Percentiles rank a stretch among this genome's conserved stretches.
These are phyloP conservation scores for Alternaria gaisen DNA, from an alignment of 2,329 filamentous ascomycete genomes.

Conservation along the genomic window DNA sequence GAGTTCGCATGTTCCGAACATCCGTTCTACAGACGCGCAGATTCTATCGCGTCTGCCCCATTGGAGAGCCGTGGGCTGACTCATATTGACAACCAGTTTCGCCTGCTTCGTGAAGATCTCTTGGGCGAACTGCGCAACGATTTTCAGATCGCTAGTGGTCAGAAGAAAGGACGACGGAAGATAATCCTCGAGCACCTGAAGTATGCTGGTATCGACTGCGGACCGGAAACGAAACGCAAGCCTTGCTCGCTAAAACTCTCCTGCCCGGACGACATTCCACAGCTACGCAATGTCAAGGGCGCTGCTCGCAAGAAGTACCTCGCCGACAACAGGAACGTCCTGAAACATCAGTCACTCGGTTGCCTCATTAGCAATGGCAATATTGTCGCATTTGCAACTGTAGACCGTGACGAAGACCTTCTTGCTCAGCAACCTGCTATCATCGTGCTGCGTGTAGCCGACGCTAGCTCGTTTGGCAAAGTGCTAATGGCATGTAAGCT, in stretches of 20 bases:
- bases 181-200: conserved; percentile 54
- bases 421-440: conserved; percentile 58
- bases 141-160: conserved; percentile 60
- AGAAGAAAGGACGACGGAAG: conserved; percentile 58
- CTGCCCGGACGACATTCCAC: conserved; percentile 56
- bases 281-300: conserved; percentile 46
- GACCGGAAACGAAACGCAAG: conserved; percentile 41
- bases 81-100: conserved; percentile 76
- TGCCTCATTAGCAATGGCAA: conserved; percentile 63
- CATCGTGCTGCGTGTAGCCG: conserved; percentile 62
- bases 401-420: conserved; percentile 62
- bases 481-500: conserved; percentile 52
- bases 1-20: conserved; percentile 66
- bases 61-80: conserved; percentile 52
- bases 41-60: conserved; percentile 57
- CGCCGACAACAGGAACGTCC: conserved; percentile 54
- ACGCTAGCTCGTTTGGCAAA: conserved; percentile 56
- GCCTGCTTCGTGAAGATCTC: conserved; percentile 76
- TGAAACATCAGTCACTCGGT: conserved; percentile 69
- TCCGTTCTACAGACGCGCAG: conserved; percentile 64
- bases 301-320: conserved; percentile 58
- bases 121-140: conserved; percentile 71
- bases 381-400: conserved; percentile 67
- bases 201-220: conserved; percentile 52
- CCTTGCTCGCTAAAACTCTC: conserved; percentile 53